phyloP scores from a whole-genome alignment of 345 rosid species.

The Eutrema japonicum region DNA sequence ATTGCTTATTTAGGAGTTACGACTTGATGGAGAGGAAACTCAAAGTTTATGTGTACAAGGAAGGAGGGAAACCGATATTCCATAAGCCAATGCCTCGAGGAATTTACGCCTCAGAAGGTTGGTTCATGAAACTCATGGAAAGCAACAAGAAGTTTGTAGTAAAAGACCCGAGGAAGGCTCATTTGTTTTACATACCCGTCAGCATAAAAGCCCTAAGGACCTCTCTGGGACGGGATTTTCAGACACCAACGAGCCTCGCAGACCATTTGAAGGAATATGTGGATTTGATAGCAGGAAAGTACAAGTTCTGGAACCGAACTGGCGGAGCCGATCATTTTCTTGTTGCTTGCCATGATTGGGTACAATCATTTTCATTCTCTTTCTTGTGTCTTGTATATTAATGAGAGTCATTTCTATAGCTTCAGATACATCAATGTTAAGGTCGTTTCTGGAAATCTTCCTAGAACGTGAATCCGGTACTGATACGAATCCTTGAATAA shows the following conservation, averaged over 20 bases:
- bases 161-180: conserved; percentile 79
- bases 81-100: conserved; percentile 75
- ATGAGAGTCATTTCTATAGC: background rate
- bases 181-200: conserved; percentile 84
- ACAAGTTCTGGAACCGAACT: conserved; percentile 85
- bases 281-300: conserved; percentile 57
- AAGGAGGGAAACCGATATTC: conserved; percentile 83
- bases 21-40: conserved; percentile 76
- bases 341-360: conserved; percentile 99
- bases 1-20: conserved; percentile 62
- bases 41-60: conserved; percentile 76
- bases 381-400: background rate
- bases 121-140: conserved; percentile 92
- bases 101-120: conserved; percentile 90
- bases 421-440: too few species aligned
- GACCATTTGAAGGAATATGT: conserved; percentile 60
- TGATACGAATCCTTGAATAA: too few species aligned
- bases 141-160: conserved; percentile 72
- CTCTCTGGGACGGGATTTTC: conserved; percentile 48
- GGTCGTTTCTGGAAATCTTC: too few species aligned
- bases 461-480: too few species aligned
- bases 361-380: conserved; percentile 39
- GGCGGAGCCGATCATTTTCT: conserved; percentile 86
- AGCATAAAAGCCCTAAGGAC: conserved; percentile 63
- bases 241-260: conserved; percentile 48